Evolutionary conservation across 2,329 filamentous ascomycete genomes (phyloP).

Genomic region (Diaporthe eres): DNA sequence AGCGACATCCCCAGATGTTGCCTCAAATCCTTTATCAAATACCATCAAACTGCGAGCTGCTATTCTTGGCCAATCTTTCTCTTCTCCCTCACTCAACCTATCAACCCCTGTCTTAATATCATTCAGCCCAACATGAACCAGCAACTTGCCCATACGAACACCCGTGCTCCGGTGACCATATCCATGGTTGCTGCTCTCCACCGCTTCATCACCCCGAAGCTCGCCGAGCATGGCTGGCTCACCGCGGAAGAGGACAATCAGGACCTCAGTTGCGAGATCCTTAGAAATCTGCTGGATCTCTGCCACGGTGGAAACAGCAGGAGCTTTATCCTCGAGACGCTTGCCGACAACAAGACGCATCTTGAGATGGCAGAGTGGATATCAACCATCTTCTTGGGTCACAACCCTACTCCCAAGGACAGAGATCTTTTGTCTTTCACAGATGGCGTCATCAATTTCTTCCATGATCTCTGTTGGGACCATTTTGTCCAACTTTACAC

Average conservation of each 20-base stretch:
- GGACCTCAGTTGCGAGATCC: neutral
- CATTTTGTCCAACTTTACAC: neutral
- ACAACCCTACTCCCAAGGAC: neutral
- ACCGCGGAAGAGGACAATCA: neutral
- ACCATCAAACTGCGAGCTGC: neutral
- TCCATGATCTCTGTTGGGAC: neutral
- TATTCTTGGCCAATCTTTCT: no score
- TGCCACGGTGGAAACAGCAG: neutral
- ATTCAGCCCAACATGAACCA: neutral
- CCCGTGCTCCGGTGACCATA: neutral
- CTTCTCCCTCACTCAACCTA: no score
- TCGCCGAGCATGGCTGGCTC: neutral
- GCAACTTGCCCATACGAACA: neutral
- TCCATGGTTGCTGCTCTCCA: accelerated
- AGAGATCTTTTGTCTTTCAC: neutral
- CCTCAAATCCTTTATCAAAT: accelerated
- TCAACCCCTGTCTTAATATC: no score
- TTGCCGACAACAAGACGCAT: neutral
- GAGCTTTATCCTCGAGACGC: neutral
- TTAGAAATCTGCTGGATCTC: neutral
- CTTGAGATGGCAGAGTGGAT: neutral
- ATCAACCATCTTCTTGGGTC: neutral
- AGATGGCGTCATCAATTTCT: neutral
- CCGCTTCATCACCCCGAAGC: neutral
- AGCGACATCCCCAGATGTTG: neutral